These are phyloP conservation scores for Begonia peltatifolia DNA, from an alignment of 306 rosid species.

Conservation along the genomic window DNA sequence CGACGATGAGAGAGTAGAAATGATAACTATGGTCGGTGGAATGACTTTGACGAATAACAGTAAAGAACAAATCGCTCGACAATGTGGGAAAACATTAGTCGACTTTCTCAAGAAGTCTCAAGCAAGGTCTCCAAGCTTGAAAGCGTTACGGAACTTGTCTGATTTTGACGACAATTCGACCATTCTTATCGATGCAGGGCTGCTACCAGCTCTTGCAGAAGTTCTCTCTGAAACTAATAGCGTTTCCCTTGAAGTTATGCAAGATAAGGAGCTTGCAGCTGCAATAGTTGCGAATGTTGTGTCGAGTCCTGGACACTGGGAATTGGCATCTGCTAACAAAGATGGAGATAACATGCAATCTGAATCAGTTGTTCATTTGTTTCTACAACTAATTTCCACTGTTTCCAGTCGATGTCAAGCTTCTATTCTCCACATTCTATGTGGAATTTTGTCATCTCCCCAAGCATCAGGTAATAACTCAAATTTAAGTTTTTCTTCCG, in stretches of 20 bases:
- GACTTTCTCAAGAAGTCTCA: constrained; percentile 31
- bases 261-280: too few relatives aligned
- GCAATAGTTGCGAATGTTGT: constrained; percentile 36
- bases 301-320: constrained; percentile 49
- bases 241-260: too few relatives aligned
- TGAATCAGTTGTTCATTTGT: constrained; percentile 15
- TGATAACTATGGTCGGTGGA: constrained; percentile 44
- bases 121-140: constrained; percentile 40
- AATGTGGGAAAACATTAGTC: constrained; percentile 29
- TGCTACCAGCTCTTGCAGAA: too few relatives aligned
- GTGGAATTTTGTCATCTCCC: too few relatives aligned
- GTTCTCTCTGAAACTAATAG: too few relatives aligned
- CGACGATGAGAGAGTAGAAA: constrained; percentile 33
- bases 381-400: neutral
- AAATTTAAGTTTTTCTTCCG: too few relatives aligned
- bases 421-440: too few relatives aligned
- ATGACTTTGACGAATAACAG: constrained; percentile 42
- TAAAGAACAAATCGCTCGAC: constrained; percentile 49
- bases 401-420: too few relatives aligned
- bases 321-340: constrained; percentile 45
- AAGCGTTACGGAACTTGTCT: too few relatives aligned
- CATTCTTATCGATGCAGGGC: too few relatives aligned
- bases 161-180: too few relatives aligned
- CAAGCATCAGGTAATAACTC: too few relatives aligned
- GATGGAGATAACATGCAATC: constrained; percentile 40